Evolutionary conservation across 108 stramenopile genomes (phyloP).

Genomic region (Skeletonema tropicum): DNA sequence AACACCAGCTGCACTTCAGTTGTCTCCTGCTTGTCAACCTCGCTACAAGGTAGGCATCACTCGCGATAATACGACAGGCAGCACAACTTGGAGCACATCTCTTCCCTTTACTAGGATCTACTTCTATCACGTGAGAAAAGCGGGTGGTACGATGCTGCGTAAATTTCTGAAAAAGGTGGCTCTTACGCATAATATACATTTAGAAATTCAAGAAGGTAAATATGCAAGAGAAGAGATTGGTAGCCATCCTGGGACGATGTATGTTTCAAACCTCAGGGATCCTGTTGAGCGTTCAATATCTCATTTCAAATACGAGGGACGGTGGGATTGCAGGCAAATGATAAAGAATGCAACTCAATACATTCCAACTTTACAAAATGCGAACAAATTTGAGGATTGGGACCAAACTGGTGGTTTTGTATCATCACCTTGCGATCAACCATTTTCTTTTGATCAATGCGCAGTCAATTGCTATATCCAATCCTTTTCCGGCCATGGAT

Average conservation of each 20-base stretch:
- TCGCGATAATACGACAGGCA: background rate
- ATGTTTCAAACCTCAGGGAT: conserved; percentile 43
- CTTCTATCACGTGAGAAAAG: conserved; percentile 53
- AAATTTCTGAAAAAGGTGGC: conserved; percentile 41
- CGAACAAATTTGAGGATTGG: conserved; percentile 29
- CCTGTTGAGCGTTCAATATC: conserved; percentile 42
- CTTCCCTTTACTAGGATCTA: conserved; percentile 3
- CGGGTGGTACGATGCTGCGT: conserved; percentile 49
- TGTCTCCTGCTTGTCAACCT: conserved; percentile 7
- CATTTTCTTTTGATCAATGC: conserved; percentile 31
- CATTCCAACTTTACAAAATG: conserved; percentile 31
- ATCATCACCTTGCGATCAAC: conserved; percentile 15
- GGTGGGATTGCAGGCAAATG: conserved; percentile 43
- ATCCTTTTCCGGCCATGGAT: conserved; percentile 35
- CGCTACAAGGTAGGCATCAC: background rate
- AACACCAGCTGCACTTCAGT: background rate
- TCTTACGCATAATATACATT: conserved; percentile 8
- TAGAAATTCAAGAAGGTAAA: conserved; percentile 28
- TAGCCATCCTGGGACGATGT: conserved; percentile 23
- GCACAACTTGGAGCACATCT: background rate
- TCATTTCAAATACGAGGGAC: conserved; percentile 49
- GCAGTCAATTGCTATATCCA: conserved; percentile 49
- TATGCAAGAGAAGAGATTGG: conserved; percentile 45
- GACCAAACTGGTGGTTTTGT: conserved; percentile 31
- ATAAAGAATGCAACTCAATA: conserved; percentile 41